Evolutionary conservation across 2,329 filamentous ascomycete genomes (phyloP), one percentile per base, ranked within the genome.

Genomic region (Trematosphaeria pertusa): DNA sequence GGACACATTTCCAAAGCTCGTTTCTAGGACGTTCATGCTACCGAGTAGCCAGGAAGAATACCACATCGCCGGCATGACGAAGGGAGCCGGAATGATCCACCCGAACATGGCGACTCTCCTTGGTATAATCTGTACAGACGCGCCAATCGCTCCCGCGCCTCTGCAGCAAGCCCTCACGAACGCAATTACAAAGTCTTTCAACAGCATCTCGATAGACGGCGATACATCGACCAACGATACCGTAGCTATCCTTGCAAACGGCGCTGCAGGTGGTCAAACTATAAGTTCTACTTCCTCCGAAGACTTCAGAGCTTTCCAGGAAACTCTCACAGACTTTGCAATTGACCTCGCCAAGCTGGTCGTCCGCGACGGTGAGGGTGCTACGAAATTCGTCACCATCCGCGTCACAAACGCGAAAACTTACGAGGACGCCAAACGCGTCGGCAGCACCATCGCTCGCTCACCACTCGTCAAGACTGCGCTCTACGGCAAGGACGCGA

Each of bases 211-310:
- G 52, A 89, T 99, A 51, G 94, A 99, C 72, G 94, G 94, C 49
- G 94, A 97, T 74, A 97, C 92, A 7, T 96, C 89, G 52, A 99
- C 94, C 49, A 99, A 99, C 75, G 94, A 99, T 76, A 97, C 93
- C 0, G 84, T 97, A 20, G 91, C 91, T 4, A 79, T 99, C 44
- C 83, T 99, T n/a, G 93, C 94, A 54, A 99, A 99, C 72, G 94
- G 94, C 52, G 91, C 91, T 14, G 93, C 91, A 0, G 90, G 90
- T 43, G 90, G 89, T 14, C 73, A 80, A 11, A 78, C 83, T 43
- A 80, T 93, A 41, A 71, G 76, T 1, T 78, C 79, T 1, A 75
- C 81, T 34, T 67, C 75, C 11, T 60, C 83, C 72, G 69, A 70
- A 9, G 89, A 91, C 65, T 93, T 88, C 68, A 66, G 74, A n/a